These are phyloP conservation scores for Aureobasidium sp. DNA, from an alignment of 2,329 filamentous ascomycete genomes.

Conservation along the genomic window DNA sequence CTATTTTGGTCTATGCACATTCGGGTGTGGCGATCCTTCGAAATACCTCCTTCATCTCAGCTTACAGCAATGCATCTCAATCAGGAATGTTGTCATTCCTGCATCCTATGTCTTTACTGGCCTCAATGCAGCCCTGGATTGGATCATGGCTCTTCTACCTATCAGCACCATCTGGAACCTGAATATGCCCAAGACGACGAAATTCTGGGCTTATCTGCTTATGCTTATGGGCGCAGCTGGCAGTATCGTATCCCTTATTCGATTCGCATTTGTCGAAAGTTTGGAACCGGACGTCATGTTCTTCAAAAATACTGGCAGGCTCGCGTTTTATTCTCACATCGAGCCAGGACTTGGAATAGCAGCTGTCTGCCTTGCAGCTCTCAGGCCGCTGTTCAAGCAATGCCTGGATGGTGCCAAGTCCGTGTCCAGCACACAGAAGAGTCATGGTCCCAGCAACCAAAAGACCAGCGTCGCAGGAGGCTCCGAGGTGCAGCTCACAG, in stretches of 20 bases:
- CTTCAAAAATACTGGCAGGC: conserved; percentile 8
- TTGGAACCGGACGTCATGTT: background rate
- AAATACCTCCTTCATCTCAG: background rate
- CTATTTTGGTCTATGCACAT: background rate
- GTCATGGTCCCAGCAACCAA: background rate
- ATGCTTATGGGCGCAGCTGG: conserved; percentile 4
- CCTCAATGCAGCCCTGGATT: conserved; percentile 12
- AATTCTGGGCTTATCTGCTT: conserved; percentile 9
- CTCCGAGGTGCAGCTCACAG: background rate
- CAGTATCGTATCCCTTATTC: conserved; percentile 10
- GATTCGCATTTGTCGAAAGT: conserved; percentile 8
- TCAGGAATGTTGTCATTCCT: conserved; percentile 1
- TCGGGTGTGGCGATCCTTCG: background rate
- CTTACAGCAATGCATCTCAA: background rate
- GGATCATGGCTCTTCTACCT: conserved; percentile 9
- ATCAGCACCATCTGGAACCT: conserved; percentile 7
- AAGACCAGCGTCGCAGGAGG: background rate
- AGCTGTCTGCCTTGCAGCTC: conserved; percentile 16
- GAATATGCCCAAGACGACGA: conserved; percentile 6
- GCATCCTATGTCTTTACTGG: conserved; percentile 4
- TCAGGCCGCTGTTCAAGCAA: conserved; percentile 17
- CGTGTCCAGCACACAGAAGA: background rate
- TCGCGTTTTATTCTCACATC: conserved; percentile 14
- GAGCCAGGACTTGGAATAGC: conserved; percentile 18
- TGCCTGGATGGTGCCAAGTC: background rate